These are phyloP conservation scores for Chlorella sp. DNA, from an alignment of 139 green algal genomes.

Conservation along the genomic window DNA sequence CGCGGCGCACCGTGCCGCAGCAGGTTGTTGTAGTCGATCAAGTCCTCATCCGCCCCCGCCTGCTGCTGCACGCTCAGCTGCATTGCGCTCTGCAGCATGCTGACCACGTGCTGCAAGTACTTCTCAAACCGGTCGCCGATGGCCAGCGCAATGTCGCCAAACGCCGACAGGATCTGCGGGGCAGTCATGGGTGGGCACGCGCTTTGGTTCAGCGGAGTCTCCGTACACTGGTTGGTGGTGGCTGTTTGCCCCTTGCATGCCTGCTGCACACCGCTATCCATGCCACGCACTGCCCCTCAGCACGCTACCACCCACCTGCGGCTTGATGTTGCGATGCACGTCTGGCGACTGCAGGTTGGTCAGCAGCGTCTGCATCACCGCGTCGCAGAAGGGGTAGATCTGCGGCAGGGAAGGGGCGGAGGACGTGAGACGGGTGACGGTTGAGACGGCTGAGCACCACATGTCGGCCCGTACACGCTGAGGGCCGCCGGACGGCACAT, in stretches of 20 bases:
- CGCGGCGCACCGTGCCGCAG: conserved; percentile 66
- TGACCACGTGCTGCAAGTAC: conserved; percentile 76
- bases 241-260: too few species aligned
- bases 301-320: conserved; percentile 29
- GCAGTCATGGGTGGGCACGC: too few species aligned
- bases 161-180: conserved; percentile 83
- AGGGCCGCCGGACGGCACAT: too few species aligned
- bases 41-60: conserved; percentile 74
- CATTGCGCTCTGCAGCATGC: conserved; percentile 84
- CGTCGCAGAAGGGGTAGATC: conserved; percentile 86
- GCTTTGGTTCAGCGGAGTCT: too few species aligned
- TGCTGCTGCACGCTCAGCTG: conserved; percentile 60
- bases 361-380: conserved; percentile 79
- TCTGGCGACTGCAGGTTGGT: conserved; percentile 51
- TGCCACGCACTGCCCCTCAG: too few species aligned
- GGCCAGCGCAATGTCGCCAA: conserved; percentile 95
- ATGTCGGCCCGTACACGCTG: too few species aligned
- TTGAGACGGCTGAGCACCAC: too few species aligned
- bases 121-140: conserved; percentile 85
- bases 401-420: too few species aligned
- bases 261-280: too few species aligned
- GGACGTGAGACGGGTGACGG: too few species aligned
- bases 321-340: conserved; percentile 96
- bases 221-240: too few species aligned
- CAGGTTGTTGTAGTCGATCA: conserved; percentile 92